Evolutionary conservation across 2,329 filamentous ascomycete genomes (phyloP), one percentile per base, ranked within the genome.

Genomic region (Purpureocillium lavendulum): DNA sequence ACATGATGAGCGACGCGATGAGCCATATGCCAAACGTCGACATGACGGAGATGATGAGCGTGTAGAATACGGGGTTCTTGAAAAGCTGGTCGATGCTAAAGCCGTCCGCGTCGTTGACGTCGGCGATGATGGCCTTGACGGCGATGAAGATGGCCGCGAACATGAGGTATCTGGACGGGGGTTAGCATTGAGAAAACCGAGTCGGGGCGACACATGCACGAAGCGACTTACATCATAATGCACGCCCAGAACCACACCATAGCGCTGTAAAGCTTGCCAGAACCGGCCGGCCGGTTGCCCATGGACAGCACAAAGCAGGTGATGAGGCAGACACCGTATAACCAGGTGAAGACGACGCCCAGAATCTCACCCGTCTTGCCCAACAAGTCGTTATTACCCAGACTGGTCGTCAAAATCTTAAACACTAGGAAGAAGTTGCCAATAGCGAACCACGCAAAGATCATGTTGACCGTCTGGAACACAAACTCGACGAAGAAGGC

Each of bases 401-500:
- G 70, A 54, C 89, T 95, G 10, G 80, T 83, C 1, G 90, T 97
- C 48, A 98, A 70, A 58, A 98, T 97, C 62, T 89, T 89, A 71
- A 98, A 98, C 51, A 98, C 90, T 56, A 98, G 69, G 75, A 97
- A 98, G 75, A 98, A 98, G 67, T 98, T 98, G 57, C 92, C 85
- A 56, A 97, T 92, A 53, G 84, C 87, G 58, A 98, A 97, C 92
- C 92, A 98, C 39, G 92, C 89, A 60, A 97, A 98, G 56, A 98
- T 75, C 87, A 97, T 96, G 71, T 87, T 94, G 63, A 90, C 74
- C 1, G 87, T 92, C 63, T 96, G 89, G 67, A 96, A 98, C 49
- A 84, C 69, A 61, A 96, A 97, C 59, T 98, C 92, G 49, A 97
- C 64, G 53, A 95, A 76, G 62, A 98, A 86, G 72, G 86, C 87